Percentiles rank a stretch among this genome's conserved stretches.
phyloP scores from a whole-genome alignment of 2,329 filamentous ascomycete species.

The Chrysoporthe deuterocubensis region DNA sequence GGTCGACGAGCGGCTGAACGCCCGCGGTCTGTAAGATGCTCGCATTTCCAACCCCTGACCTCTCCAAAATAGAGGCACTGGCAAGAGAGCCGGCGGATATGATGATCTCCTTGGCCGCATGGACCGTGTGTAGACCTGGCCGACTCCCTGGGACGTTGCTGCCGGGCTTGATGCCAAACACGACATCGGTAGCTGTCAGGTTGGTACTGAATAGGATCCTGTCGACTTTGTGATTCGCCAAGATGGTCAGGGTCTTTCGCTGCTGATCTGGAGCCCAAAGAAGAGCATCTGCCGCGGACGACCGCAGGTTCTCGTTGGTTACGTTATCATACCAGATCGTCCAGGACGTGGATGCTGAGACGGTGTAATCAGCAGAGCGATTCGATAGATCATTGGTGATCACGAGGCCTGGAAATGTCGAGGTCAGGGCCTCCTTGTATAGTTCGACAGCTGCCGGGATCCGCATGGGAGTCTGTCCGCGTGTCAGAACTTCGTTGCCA shows the following conservation, averaged over 20 bases:
- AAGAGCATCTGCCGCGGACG: slow-evolving; percentile 32
- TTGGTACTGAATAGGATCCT: slow-evolving; percentile 18
- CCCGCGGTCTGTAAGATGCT: slow-evolving; percentile 14
- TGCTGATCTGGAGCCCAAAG: slow-evolving; percentile 24
- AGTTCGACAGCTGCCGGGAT: slow-evolving; percentile 32
- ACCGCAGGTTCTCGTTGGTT: slow-evolving; percentile 29
- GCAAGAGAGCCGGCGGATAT: slow-evolving; percentile 26
- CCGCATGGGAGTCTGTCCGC: slow-evolving; percentile 30
- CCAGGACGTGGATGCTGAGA: slow-evolving; percentile 34
- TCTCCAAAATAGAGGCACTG: slow-evolving; percentile 22
- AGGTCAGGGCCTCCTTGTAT: slow-evolving; percentile 32
- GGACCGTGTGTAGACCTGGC: not conserved
- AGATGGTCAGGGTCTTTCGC: slow-evolving; percentile 14
- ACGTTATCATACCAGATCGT: slow-evolving; percentile 33
- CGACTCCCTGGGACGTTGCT: slow-evolving; percentile 8
- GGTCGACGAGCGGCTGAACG: slow-evolving; percentile 15
- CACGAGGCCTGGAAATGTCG: slow-evolving; percentile 30
- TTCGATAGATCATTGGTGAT: slow-evolving; percentile 34
- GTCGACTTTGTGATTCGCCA: slow-evolving; percentile 27
- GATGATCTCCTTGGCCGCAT: slow-evolving; percentile 21
- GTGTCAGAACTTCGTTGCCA: not conserved
- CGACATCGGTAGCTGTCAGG: slow-evolving; percentile 1
- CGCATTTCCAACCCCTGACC: slow-evolving; percentile 21
- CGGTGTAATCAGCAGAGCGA: slow-evolving; percentile 27
- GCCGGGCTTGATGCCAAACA: slow-evolving; percentile 10